Base-by-base conservation (phyloP, 2,329 filamentous ascomycete genomes). In the Ceratocystis albifundus region DNA sequence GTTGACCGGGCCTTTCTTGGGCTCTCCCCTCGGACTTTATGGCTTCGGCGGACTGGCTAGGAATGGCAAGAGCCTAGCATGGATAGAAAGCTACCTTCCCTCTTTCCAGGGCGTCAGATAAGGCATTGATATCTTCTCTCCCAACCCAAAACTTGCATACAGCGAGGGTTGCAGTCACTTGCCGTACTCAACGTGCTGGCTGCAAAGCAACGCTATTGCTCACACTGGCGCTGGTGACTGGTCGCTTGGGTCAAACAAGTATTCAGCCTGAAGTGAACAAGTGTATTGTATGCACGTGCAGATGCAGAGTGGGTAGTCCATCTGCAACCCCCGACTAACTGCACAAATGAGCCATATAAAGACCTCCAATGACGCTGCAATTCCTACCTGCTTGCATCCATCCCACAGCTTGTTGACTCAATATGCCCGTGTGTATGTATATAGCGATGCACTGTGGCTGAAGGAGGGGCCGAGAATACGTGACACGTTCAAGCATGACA, bases 281-380 rank as follows among this genome's bases (percentile, higher is more conserved):
- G 4, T 57, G 17, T 32, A 57, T 22, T 30, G 25, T 57, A 30
- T 57, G 53, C 53, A 57, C 53, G 48, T 53, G 48, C 48, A 53
- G 48, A 53, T 53, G 20, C 48, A 53, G 48, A 22, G 48, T 53
- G 48, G n/a, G 48, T 53, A 53, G 48, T 20, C 48, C 48, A 20
- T 20, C n/a, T 53, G n/a, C 17, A 53, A 53, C n/a, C 48, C 22
- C n/a, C 17, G 20, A 53, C n/a, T 10, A 12, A 12, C 8, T 20
- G 17, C n/a, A 22, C n/a, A 22, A 10, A 53, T 53, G n/a, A 57
- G 53, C 53, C 28, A 15, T 30, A 12, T 22, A 57, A 30, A 30
- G 10, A 28, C 22, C 53, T 12, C 53, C 53, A 57, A 57, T 57
- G 25, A 30, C 10, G 22, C 30, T 30, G 12, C 1, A n/a, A 30